Evolutionary conservation across 805 yeast species (phyloP).

Genomic region (Tanozyma kutaoensis): DNA sequence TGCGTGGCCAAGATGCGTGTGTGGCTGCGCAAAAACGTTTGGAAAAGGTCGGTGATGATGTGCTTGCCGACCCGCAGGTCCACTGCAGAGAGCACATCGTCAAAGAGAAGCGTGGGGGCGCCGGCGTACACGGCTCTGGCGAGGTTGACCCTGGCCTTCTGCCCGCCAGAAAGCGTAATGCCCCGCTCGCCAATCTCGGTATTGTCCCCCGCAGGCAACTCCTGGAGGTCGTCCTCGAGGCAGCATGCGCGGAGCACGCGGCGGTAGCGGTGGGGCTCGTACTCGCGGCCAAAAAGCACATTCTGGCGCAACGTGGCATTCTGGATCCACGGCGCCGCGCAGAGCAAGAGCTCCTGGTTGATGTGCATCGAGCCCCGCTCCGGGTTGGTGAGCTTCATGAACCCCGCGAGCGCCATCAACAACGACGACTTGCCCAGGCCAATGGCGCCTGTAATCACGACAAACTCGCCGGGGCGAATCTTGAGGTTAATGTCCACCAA

Average conservation of each 20-base stretch:
- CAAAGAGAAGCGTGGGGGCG: constrained; percentile 20
- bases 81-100: constrained; percentile 32
- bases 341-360: constrained; percentile 12
- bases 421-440: constrained; percentile 32
- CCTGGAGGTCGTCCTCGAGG: constrained; percentile 21
- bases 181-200: constrained; percentile 35
- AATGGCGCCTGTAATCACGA: constrained; percentile 28
- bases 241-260: constrained; percentile 23
- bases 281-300: constrained; percentile 22
- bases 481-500: constrained; percentile 18
- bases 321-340: constrained; percentile 30
- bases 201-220: constrained; percentile 21
- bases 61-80: constrained; percentile 30
- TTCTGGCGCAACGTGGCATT: constrained; percentile 27
- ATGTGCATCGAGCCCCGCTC: constrained; percentile 11
- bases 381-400: constrained; percentile 19
- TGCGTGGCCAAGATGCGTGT: constrained; percentile 30
- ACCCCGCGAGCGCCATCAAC: constrained; percentile 25
- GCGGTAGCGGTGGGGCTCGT: constrained; percentile 14
- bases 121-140: constrained; percentile 28
- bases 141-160: constrained; percentile 29
- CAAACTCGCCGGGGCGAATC: constrained; percentile 19
- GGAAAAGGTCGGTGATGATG: constrained; percentile 21
- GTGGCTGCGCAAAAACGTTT: constrained; percentile 16
- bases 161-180: constrained; percentile 31